Conservation (phyloP, 2,329 filamentous ascomycete genomes). For the Colletotrichum coccodes region DNA sequence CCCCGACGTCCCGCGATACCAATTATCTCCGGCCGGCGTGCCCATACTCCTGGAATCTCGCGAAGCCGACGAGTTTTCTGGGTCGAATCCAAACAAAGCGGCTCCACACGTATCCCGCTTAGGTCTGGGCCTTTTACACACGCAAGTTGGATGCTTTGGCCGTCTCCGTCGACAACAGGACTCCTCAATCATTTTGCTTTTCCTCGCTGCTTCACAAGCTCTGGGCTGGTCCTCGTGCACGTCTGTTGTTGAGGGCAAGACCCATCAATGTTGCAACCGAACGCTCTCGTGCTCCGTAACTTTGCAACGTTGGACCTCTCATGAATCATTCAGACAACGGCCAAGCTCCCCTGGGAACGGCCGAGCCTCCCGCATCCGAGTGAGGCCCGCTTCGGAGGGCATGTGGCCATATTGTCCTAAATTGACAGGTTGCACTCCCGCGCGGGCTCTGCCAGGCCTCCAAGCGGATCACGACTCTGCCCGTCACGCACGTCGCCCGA, state of each 20-base stretch:
- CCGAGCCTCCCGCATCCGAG: slow-evolving; percentile 8
- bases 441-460: not conserved
- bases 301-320: slow-evolving; percentile 7
- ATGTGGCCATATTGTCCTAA: not conserved
- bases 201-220: not conserved
- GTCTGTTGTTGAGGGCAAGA: not conserved
- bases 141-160: not conserved
- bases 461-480: not conserved
- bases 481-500: not conserved
- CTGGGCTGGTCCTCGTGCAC: not conserved
- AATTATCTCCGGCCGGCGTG: slow-evolving; percentile 14
- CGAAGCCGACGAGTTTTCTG: slow-evolving; percentile 1
- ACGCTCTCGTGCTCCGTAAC: not conserved
- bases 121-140: slow-evolving; percentile 2
- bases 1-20: not conserved
- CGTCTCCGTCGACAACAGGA: not conserved
- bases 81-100: not conserved
- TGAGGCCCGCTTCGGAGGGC: slow-evolving; percentile 15
- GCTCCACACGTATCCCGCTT: slow-evolving; percentile 5
- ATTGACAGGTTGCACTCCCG: not conserved
- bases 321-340: slow-evolving; percentile 12
- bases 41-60: slow-evolving; percentile 25
- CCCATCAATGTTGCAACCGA: not conserved
- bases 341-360: slow-evolving; percentile 12
- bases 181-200: not conserved